Base-by-base conservation (phyloP, 345 rosid genomes). In the Boechera retrofracta region DNA sequence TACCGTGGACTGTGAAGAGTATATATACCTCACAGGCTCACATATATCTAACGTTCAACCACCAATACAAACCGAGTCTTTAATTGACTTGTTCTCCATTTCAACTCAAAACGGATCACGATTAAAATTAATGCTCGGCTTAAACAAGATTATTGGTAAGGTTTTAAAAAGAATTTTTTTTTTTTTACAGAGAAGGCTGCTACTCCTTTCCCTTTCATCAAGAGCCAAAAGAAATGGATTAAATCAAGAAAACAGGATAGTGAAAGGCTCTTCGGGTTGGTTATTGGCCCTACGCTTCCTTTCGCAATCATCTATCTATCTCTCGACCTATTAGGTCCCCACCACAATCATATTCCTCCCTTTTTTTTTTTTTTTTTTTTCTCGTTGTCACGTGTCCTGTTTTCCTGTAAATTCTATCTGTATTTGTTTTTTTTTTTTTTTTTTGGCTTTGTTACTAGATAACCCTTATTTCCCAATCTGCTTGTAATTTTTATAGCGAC, bases 181-280 rank as follows among this genome's bases (percentile, higher is more conserved):
- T 1, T 21, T 21, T 21, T 21, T 21, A 42, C 12, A 11, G 15
- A 41, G 45, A 12, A 1, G 6, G 4, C 15, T 42, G 15, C 47
- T 42, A 42, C 13, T 11, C 47, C 49, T 44, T 44, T 44, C 80
- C 67, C 72, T 77, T 36, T 77, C 76, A 29, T 11, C 76, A 77
- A 77, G 80, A 77, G 80, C n/a, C 80, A 77, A 54, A 77, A 16
- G 42, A 77, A 61, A 21, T 29, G 60, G 70, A 61, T 68, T 5
- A 42, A 64, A 42, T 55, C 35, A 44, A 63, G 16, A 55, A 62
- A 70, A 77, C 7, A 63, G 41, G 75, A 76, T 69, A 62, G 80
- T 61, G 21, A 44, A 70, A 54, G 65, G 48, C 52, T 70, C 52
- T 70, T 64, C 18, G 68, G 67, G 42, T 60, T 59, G 67, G 79